Evolutionary conservation across 495 filamentous ascomycete species (phyloP).

Genomic region (Neurospora tetraspora): DNA sequence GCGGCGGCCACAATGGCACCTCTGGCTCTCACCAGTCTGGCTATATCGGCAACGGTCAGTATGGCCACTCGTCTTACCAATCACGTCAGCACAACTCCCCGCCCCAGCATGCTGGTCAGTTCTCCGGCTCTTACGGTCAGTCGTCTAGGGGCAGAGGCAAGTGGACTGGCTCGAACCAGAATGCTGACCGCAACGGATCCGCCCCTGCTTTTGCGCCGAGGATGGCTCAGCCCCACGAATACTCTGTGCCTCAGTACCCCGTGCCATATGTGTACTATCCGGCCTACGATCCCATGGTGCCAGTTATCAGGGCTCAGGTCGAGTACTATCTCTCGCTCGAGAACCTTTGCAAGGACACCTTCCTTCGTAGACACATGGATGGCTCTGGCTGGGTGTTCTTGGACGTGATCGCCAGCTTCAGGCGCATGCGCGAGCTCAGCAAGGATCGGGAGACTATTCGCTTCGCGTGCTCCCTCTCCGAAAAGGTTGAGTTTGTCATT

Average conservation of each 20-base stretch:
- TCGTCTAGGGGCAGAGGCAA: constrained; percentile 17
- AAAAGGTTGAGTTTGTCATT: constrained; percentile 55
- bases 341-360: constrained; percentile 91
- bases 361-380: constrained; percentile 85
- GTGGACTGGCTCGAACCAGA: constrained; percentile 9
- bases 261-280: constrained; percentile 9
- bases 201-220: constrained; percentile 11
- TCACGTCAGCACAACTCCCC: constrained; percentile 16
- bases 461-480: constrained; percentile 59
- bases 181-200: constrained; percentile 9
- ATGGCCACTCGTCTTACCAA: constrained; percentile 11
- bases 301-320: constrained; percentile 49
- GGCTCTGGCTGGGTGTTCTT: constrained; percentile 84
- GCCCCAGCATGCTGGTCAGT: constrained; percentile 14
- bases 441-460: constrained; percentile 60
- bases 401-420: constrained; percentile 67
- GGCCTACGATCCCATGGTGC: constrained; percentile 12
- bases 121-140: constrained; percentile 10
- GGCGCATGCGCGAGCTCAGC: constrained; percentile 65
- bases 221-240: constrained; percentile 11
- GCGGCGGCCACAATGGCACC: constrained; percentile 20
- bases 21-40: constrained; percentile 7
- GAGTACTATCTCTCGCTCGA: constrained; percentile 97
- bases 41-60: constrained; percentile 18
- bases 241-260: constrained; percentile 7